A percentile compares a stretch with the other conserved stretches of the same genome.
These are phyloP conservation scores for Candida tibetensis DNA, from an alignment of 805 yeast genomes.

Conservation along the genomic window DNA sequence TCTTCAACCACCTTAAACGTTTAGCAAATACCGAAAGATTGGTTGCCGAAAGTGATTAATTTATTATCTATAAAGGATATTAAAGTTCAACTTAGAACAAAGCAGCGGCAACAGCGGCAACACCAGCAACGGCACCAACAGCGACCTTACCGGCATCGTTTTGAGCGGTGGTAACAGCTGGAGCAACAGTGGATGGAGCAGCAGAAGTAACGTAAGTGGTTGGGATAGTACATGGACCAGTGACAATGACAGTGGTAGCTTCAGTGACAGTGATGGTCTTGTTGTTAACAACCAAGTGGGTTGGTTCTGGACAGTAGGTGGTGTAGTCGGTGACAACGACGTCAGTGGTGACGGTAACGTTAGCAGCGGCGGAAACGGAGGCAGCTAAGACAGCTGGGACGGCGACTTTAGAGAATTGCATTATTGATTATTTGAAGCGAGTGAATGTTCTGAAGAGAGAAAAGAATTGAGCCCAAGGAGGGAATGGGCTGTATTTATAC, in stretches of 20 bases:
- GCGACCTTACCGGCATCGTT: slow-evolving; percentile 41
- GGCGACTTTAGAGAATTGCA: slow-evolving; percentile 38
- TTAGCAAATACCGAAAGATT: neutral
- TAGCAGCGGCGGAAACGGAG: slow-evolving; percentile 41
- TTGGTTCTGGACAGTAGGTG: slow-evolving; percentile 81
- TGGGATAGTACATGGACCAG: slow-evolving; percentile 80
- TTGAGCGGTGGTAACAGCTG: slow-evolving; percentile 24
- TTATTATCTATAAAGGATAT: slow-evolving; percentile 6
- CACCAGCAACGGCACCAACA: slow-evolving; percentile 51
- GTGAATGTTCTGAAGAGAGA: slow-evolving; percentile 11
- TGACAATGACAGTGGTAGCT: slow-evolving; percentile 80
- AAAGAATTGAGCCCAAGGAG: neutral
- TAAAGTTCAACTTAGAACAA: slow-evolving; percentile 31
- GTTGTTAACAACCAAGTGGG: slow-evolving; percentile 62
- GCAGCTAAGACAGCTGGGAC: slow-evolving; percentile 43
- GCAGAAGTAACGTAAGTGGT: slow-evolving; percentile 35
- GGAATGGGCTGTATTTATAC: slow-evolving; percentile 7
- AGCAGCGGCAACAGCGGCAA: slow-evolving; percentile 50
- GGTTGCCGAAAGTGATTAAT: neutral
- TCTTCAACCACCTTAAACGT: slow-evolving; percentile 1
- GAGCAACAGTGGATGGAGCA: slow-evolving; percentile 15
- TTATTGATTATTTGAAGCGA: slow-evolving; percentile 18
- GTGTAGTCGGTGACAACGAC: slow-evolving; percentile 65
- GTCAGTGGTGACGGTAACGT: slow-evolving; percentile 51
- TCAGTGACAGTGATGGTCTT: slow-evolving; percentile 70